Evolutionary conservation across 805 yeast genomes (phyloP), one percentile per base, ranked within the genome.

Genomic region (Lipomyces kockii): DNA sequence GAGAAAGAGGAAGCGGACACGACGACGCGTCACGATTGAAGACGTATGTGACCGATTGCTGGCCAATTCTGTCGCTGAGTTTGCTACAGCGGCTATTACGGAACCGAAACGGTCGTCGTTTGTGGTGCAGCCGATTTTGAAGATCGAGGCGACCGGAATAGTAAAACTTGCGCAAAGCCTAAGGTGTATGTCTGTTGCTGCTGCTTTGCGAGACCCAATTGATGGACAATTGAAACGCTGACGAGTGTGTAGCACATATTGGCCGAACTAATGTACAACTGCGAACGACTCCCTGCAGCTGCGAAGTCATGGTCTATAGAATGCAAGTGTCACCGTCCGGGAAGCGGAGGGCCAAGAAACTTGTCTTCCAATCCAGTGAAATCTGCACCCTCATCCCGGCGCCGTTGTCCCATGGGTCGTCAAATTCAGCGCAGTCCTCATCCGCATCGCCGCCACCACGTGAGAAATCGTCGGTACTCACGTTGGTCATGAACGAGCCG

Each of bases 401-500:
- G 8, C 20, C 32, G 25, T 6, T 46, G 49, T 20, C 22, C 12
- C 39, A 3, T 35, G 29, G 39, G 53, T 7, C 3, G 25, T 35
- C 49, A 8, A n/a, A 5, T 43, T 43, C 25, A 17, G 20, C 49
- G 22, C 49, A 43, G 22, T 43, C 11, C 5, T 6, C 51, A 12
- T 11, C 12, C 14, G 14, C 39, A 11, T 20, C 53, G n/a, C 43
- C 22, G 43, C 29, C 58, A 51, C 22, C 54, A 29, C 62, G 56
- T 3, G 39, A 34, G 34, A 58, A 61, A 27, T 37, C 34, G 14
- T 14, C 62, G 35, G 22, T 62, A 20, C 55, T 49, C 32, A 29
- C 63, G 12, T 51, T 66, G 29, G 27, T 49, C 12, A 68, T 68
- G 71, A 63, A 66, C 32, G 71, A 68, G 58, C 71, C 71, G 29